These are phyloP conservation scores for Lactarius tabidus DNA, from an alignment of 768 basidiomycete species.

Conservation along the genomic window DNA sequence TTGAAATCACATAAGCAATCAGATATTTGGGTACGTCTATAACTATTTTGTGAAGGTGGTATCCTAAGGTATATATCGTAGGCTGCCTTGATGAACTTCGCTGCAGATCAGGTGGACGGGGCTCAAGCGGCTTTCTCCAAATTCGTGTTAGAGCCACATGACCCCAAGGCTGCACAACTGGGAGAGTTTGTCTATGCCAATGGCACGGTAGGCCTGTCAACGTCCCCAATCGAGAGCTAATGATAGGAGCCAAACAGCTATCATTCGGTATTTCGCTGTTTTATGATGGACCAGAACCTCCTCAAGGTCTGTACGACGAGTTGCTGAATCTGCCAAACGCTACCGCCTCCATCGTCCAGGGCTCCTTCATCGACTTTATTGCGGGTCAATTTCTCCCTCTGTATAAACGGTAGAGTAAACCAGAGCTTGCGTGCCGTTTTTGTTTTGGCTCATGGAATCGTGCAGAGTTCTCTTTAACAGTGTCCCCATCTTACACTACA, in stretches of 20 bases:
- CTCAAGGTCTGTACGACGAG: slow-evolving; percentile 9
- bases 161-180: slow-evolving; percentile 4
- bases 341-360: not conserved
- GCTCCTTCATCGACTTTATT: slow-evolving; percentile 1
- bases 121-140: not conserved
- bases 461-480: not conserved
- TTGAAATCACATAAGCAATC: slow-evolving; percentile 10
- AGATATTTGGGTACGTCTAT: slow-evolving; percentile 14
- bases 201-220: not conserved
- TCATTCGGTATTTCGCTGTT: slow-evolving; percentile 1
- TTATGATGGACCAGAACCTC: slow-evolving; percentile 12
- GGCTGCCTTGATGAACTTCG: slow-evolving; percentile 8
- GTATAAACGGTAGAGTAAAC: not conserved
- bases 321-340: not conserved
- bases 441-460: not conserved
- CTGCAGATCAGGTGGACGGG: not conserved
- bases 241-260: not conserved
- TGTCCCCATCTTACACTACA: slow-evolving; percentile 1
- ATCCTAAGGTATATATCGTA: not conserved
- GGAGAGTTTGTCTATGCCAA: not conserved
- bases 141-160: not conserved
- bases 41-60: not conserved
- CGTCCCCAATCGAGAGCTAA: not conserved
- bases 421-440: not conserved
- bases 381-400: not conserved